These are phyloP conservation scores for Xylariaceae sp. DNA, from an alignment of 2,329 filamentous ascomycete species.

Conservation along the genomic window DNA sequence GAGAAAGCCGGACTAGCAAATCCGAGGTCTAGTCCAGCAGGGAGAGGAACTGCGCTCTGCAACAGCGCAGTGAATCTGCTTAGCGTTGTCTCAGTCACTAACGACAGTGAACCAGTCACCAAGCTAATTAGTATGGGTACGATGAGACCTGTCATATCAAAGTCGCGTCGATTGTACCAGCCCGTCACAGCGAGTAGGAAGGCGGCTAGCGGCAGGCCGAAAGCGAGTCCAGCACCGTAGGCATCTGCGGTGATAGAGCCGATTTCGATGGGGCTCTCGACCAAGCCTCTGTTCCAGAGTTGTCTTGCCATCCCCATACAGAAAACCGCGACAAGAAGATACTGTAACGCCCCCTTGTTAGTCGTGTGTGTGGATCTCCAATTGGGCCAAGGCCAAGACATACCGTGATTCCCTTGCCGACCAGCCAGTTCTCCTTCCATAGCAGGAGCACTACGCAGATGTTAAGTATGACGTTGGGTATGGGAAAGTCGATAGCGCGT, in stretches of 20 bases:
- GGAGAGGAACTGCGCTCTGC: conserved; percentile 6
- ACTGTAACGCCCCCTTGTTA: conserved; percentile 11
- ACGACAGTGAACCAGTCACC: conserved; percentile 12
- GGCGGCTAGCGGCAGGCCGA: conserved; percentile 13
- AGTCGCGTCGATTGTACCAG: conserved; percentile 20
- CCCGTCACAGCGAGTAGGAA: conserved; percentile 15
- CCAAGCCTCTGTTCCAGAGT: conserved; percentile 14
- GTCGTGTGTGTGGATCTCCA: not conserved
- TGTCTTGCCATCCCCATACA: conserved; percentile 14
- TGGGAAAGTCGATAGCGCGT: conserved; percentile 11
- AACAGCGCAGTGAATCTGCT: conserved; percentile 12
- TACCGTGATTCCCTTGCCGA: conserved; percentile 20
- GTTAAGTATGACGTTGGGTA: conserved; percentile 13
- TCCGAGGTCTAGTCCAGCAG: conserved; percentile 1
- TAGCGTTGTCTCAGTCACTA: conserved; percentile 14
- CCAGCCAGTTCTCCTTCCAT: conserved; percentile 19
- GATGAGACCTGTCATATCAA: conserved; percentile 12
- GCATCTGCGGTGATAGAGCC: conserved; percentile 8
- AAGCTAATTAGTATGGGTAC: conserved; percentile 11
- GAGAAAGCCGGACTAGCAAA: conserved; percentile 15
- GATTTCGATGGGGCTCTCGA: conserved; percentile 10
- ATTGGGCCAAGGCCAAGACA: not conserved
- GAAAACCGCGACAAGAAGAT: conserved; percentile 10
- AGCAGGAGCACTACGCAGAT: conserved; percentile 16
- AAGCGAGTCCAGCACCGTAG: conserved; percentile 12